These are phyloP conservation scores for Chrysoporthe deuterocubensis DNA, from an alignment of 2,329 filamentous ascomycete genomes.

Conservation along the genomic window DNA sequence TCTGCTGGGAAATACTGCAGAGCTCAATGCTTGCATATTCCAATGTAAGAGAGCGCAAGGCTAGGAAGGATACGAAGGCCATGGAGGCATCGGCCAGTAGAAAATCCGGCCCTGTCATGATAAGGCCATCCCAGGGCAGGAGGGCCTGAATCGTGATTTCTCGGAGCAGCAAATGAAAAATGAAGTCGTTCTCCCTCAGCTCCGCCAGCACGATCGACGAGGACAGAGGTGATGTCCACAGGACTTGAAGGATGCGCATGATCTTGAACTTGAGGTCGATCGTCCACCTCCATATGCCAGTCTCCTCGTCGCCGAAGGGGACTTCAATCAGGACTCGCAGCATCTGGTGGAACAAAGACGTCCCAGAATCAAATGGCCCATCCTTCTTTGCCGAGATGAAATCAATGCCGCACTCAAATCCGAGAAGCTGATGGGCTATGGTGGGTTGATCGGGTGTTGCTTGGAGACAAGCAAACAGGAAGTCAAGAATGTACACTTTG, in stretches of 20 bases:
- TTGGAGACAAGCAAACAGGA: slow-evolving; percentile 79
- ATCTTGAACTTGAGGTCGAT: slow-evolving; percentile 70
- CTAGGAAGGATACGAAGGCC: slow-evolving; percentile 77
- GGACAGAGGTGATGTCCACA: slow-evolving; percentile 86
- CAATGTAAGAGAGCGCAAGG: slow-evolving; percentile 74
- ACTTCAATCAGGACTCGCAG: slow-evolving; percentile 72
- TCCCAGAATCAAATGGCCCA: slow-evolving; percentile 71
- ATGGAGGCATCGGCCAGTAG: slow-evolving; percentile 68
- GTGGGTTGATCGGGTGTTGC: slow-evolving; percentile 78
- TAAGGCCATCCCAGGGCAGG: slow-evolving; percentile 74
- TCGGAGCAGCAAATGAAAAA: slow-evolving; percentile 75
- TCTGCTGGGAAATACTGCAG: slow-evolving; percentile 73
- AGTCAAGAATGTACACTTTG: slow-evolving; percentile 83
- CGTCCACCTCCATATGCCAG: slow-evolving; percentile 68
- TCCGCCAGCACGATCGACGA: slow-evolving; percentile 75
- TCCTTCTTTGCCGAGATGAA: slow-evolving; percentile 69
- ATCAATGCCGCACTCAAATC: slow-evolving; percentile 78
- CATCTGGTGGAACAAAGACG: slow-evolving; percentile 83
- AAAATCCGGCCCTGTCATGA: slow-evolving; percentile 66
- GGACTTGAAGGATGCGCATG: slow-evolving; percentile 74
- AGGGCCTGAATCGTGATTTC: slow-evolving; percentile 72
- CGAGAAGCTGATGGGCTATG: slow-evolving; percentile 87
- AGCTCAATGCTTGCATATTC: slow-evolving; percentile 88
- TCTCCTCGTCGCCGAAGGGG: slow-evolving; percentile 64
- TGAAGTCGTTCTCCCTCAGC: slow-evolving; percentile 76